Base-by-base conservation (phyloP, 768 basidiomycete species). In the Boletus rubescentipes region DNA sequence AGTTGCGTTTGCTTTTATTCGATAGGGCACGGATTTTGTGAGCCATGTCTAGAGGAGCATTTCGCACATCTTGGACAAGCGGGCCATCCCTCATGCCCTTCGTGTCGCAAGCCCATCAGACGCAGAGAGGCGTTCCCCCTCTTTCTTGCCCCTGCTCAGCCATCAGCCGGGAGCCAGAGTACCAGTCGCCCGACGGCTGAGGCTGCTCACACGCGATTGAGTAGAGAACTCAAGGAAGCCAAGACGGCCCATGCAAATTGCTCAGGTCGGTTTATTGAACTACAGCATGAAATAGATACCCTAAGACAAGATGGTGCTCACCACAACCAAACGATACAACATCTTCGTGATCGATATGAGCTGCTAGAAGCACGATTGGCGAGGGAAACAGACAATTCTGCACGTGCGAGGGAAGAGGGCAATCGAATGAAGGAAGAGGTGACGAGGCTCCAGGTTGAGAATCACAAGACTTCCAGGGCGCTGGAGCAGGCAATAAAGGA, bases 11-110 rank as follows among this genome's bases (percentile, higher is more conserved):
- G 47, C 35, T 61, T 55, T 57, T 31, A 18, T 59, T 53, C 36
- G 32, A 48, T 43, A 71, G 68, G 68, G 20, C 70, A 70, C 55
- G 70, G 70, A 46, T 70, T 70, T 38, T 70, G 68, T 46, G 64
- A 58, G 39, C 66, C 62, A 49, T 70, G 68, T 36, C 45, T 70
- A 9, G 63, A 57, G 23, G 61, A 53, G 26, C 63, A 66, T 30
- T 59, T 63, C 42, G 32, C 62, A 21, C 55, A 55, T 9, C 43
- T 52, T 18, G 36, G 46, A 18, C 51, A 40, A 18, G 40, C 57
- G 20, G 37, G 14, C 31, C 54, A 30, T 23, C 46, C 51, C 20
- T 55, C 58, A 29, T 70, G 68, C 9, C 68, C 70, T n/a, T 58
- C 67, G 16, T 70, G 68, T 44, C 67, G 68, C 52, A 67, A 69